These are phyloP conservation scores for Dothideomycetidae sp. DNA, from an alignment of 2,329 filamentous ascomycete genomes.

Conservation along the genomic window DNA sequence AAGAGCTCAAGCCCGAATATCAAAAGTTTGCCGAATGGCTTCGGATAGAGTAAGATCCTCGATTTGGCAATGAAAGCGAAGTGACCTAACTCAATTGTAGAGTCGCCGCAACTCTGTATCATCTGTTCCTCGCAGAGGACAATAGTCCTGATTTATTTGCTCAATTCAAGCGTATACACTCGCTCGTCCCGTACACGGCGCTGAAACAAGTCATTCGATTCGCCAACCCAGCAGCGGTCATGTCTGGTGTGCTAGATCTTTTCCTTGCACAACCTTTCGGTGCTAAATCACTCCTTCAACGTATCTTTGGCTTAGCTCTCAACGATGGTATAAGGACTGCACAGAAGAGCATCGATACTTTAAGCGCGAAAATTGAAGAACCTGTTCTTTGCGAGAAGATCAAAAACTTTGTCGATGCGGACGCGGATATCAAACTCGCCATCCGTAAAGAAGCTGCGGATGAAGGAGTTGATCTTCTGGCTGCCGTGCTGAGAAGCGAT, in stretches of 20 bases:
- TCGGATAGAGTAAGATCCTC: constrained; percentile 55
- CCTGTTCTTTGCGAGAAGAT: constrained; percentile 66
- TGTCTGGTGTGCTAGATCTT: constrained; percentile 87
- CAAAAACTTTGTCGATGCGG: constrained; percentile 59
- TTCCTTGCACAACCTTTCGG: constrained; percentile 95
- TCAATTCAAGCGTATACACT: constrained; percentile 87
- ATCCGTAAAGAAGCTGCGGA: constrained; percentile 59
- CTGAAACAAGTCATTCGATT: constrained; percentile 96
- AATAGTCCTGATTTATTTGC: constrained; percentile 95
- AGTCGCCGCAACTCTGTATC: constrained; percentile 89
- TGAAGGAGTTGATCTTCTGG: constrained; percentile 72
- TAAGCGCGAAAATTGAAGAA: constrained; percentile 69
- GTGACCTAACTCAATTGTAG: constrained; percentile 18
- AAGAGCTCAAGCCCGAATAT: constrained; percentile 84
- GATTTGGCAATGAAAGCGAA: not conserved
- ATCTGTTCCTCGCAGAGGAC: constrained; percentile 93
- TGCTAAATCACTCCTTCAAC: constrained; percentile 74
- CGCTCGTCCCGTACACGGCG: constrained; percentile 79
- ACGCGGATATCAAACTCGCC: constrained; percentile 57
- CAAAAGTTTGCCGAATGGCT: constrained; percentile 98
- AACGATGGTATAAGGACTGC: constrained; percentile 79
- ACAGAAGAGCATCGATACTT: constrained; percentile 70
- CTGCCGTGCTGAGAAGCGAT: constrained; percentile 70
- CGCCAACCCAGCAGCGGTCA: constrained; percentile 89
- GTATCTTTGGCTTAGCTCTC: constrained; percentile 84